These are phyloP conservation scores for Debaryomyces udenii DNA, from an alignment of 1,139 yeast species.

Conservation along the genomic window DNA sequence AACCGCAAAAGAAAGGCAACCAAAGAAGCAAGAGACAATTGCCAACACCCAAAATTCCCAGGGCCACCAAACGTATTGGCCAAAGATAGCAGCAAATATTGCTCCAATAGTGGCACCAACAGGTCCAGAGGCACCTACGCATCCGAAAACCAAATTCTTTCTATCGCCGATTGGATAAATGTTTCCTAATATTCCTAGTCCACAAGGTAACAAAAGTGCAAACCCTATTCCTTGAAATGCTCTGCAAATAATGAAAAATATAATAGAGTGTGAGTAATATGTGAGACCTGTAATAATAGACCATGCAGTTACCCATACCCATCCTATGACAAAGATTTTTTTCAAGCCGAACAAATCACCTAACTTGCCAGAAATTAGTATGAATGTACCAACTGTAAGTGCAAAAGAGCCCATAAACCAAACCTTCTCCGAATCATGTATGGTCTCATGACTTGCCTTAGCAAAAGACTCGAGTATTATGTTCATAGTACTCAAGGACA, in stretches of 20 bases:
- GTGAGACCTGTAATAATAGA: slow-evolving; percentile 53
- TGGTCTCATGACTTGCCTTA: slow-evolving; percentile 13
- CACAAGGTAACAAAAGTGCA: slow-evolving; percentile 55
- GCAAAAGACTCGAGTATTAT: slow-evolving; percentile 34
- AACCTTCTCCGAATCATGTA: slow-evolving; percentile 32
- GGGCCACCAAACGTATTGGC: slow-evolving; percentile 50
- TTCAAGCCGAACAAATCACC: slow-evolving; percentile 60
- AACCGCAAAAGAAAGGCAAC: slow-evolving; percentile 27
- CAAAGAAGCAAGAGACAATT: slow-evolving; percentile 36
- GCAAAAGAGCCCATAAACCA: slow-evolving; percentile 66
- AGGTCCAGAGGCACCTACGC: slow-evolving; percentile 59
- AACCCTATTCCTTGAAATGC: slow-evolving; percentile 60
- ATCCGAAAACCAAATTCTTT: slow-evolving; percentile 53
- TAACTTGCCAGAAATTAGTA: slow-evolving; percentile 51
- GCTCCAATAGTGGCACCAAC: slow-evolving; percentile 55
- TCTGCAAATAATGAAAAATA: slow-evolving; percentile 53
- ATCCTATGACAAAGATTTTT: slow-evolving; percentile 43
- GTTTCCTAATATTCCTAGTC: slow-evolving; percentile 53
- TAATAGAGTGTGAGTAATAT: slow-evolving; percentile 42
- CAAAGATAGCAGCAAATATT: slow-evolving; percentile 50
- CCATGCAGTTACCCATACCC: slow-evolving; percentile 48
- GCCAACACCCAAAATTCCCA: slow-evolving; percentile 55
- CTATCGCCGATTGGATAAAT: slow-evolving; percentile 49
- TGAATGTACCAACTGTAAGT: slow-evolving; percentile 57
- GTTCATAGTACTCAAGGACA: slow-evolving; percentile 46